Base-by-base conservation (phyloP, 2,329 filamentous ascomycete genomes). In the Hortaea sp. region DNA sequence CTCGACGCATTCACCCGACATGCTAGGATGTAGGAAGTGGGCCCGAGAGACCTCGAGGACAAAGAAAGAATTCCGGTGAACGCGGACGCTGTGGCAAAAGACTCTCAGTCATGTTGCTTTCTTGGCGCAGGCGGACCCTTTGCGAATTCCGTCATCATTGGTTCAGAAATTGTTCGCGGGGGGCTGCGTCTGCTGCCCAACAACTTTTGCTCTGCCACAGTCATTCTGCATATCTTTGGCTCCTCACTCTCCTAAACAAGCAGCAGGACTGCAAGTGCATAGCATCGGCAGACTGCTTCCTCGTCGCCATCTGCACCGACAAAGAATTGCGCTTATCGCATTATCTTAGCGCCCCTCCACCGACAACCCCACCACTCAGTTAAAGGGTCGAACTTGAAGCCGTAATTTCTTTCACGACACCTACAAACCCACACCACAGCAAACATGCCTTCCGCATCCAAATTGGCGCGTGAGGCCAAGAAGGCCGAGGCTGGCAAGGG, bases 401-500 rank as follows among this genome's bases (percentile, higher is more conserved):
- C 9, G n/a, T 35, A 9, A 40, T 11, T 40, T 40, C 20, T 13
- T 40, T 40, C 38, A 40, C 40, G 10, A 42, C 20, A 20, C 20
- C 20, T 20, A 20, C 20, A 2, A 20, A 20, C 20, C 20, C 40
- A 42, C 28, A 42, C 34, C 27, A 48, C 49, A 43, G 47, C 51
- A 49, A 72, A 52, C 56, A 82, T 82, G 79, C 78, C 82, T 56
- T 82, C 79, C 61, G 78, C 79, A 63, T 82, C 79, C 50, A 83
- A 83, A 69, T 79, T 79, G 58, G 79, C 79, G 63, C 78, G 79
- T 64, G 65, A 81, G 67, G 79, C 79, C 57, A 82, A 82, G 72
- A 76, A 76, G 64, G 78, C 69, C 61, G 76, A 76, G 48, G 75
- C 85, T 42, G 85, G 84, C 67, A 78, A 78, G 64, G 85, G 84